Evolutionary conservation across 225 moss, liverwort and hornwort species (phyloP), one percentile per base, ranked within the genome.

Genomic region (Physcomitrium patens): DNA sequence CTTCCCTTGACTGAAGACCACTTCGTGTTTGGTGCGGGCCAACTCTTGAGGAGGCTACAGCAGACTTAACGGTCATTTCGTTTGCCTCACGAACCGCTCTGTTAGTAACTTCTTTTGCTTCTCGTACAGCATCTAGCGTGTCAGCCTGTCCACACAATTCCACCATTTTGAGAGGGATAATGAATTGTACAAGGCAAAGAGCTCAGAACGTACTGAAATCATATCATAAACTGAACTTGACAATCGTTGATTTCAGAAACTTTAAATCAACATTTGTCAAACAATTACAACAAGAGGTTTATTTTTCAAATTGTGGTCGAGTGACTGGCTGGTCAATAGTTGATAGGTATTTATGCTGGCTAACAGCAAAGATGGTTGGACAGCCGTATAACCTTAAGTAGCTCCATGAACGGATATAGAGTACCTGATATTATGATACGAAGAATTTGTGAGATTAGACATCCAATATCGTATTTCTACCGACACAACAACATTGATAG

Each of bases 31-130:
- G 99, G 60, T 80, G 78, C 28, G 86, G 72, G 50, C 86, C 83
- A 71, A 82, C 87, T 76, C 91, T 93, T 50, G 95, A 86, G 59
- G 88, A 85, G 53, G 88, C 88, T 37, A 73, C 84, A 77, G 89
- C 82, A 63, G 93, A 85, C 78, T 93, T 89, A 55, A 74, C 72
- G 53, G 86, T 90, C 17, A 89, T 90, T 74, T 89, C 90, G 76
- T 92, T 94, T 24, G 92, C 94, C 62, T 87, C 82, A 51, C 77
- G 79, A 58, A 87, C 84, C 67, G 96, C 91, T 77, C 91, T 87
- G 70, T 78, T 86, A 12, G 90, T 90, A 28, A 90, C 93, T 79
- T 89, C 92, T 83, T 95, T 95, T 23, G 95, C 95, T 74, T 87
- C 81, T 60, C 90, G 89, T 42, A 95, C 90, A 23, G 91, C 85